Conservation (phyloP, 1,284 basidiomycete species). For the Ceratorhiza oryzae-sativae region DNA sequence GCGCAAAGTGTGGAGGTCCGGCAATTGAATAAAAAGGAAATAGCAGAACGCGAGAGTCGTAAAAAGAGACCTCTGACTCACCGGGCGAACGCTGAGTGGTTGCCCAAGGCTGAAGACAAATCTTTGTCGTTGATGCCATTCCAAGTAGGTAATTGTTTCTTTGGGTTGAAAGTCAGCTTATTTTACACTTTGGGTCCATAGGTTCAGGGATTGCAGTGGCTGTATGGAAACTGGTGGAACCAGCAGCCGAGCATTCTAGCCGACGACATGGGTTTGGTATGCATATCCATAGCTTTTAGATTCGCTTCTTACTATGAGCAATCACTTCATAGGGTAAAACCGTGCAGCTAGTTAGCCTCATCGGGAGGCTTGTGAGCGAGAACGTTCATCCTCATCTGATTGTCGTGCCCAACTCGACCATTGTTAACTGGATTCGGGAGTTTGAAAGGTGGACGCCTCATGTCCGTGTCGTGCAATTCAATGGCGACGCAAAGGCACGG, state of each 20-base stretch:
- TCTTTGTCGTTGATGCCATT: constrained; percentile 78
- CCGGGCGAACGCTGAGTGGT: constrained; percentile 59
- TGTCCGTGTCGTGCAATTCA: constrained; percentile 82
- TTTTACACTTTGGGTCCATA: constrained; percentile 49
- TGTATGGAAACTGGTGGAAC: constrained; percentile 88
- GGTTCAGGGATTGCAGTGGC: constrained; percentile 93
- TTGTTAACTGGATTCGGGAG: constrained; percentile 86
- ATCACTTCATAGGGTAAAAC: constrained; percentile 77
- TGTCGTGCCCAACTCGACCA: constrained; percentile 93
- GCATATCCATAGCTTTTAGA: constrained; percentile 45
- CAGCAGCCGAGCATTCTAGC: constrained; percentile 91
- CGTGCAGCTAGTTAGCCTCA: constrained; percentile 87
- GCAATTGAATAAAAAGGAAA: constrained; percentile 54
- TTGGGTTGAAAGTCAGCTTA: neutral
- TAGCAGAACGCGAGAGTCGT: constrained; percentile 57
- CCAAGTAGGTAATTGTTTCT: constrained; percentile 61
- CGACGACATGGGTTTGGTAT: constrained; percentile 94
- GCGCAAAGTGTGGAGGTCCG: constrained; percentile 70
- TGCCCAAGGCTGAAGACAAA: constrained; percentile 57
- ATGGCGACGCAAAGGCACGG: constrained; percentile 78
- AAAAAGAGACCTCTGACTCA: constrained; percentile 56
- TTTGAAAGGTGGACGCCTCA: constrained; percentile 91
- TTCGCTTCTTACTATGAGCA: neutral
- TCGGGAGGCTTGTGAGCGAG: constrained; percentile 74
- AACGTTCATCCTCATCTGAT: constrained; percentile 81